Evolutionary conservation across 306 rosid species (phyloP), one percentile per base, ranked within the genome.

Genomic region (Oemleria cerasiformis): DNA sequence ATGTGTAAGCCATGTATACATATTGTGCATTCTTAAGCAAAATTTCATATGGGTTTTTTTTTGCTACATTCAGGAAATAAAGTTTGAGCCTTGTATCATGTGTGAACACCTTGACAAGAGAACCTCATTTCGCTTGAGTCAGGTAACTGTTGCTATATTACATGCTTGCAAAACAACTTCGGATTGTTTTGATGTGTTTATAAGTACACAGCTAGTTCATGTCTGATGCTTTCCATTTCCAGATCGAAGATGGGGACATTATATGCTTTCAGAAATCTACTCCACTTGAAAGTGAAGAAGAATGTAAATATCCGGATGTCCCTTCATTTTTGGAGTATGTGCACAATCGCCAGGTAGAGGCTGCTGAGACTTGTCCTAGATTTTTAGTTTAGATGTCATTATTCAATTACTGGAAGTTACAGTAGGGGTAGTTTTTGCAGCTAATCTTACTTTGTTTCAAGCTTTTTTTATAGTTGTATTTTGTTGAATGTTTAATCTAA

Each of bases 161-260:
- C 67, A 25, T 58, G 65, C 63, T 25, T 23, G 78, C 53, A 4
- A 7, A 17, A 25, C 44, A 3, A 21, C 49, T 9, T 45, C 16
- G 36, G 36, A 30, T 30, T 30, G 36, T 53, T 40, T 59, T 56
- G 39, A 30, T 39, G 41, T 58, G 54, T 40, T 45, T 12, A 49
- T 6, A n/a, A 21, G 44, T 17, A 54, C 60, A 57, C 19, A 64
- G 54, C 56, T 25, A 23, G 62, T 34, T 77, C 34, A 63, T 36
- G 9, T 74, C 12, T 10, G 54, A 3, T 64, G 25, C 57, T 17
- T 60, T 64, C 63, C 62, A 47, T 80, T 79, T 83, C 36, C 85
- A 93, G 98, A 83, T 93, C 73, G 97, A 93, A 81, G 96, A 91
- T 59, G 98, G 98, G 56, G 98, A 93, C 79, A 93, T 93, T 75